Base-by-base conservation (phyloP, 208 protist species). In the Zelonia costaricensis region DNA sequence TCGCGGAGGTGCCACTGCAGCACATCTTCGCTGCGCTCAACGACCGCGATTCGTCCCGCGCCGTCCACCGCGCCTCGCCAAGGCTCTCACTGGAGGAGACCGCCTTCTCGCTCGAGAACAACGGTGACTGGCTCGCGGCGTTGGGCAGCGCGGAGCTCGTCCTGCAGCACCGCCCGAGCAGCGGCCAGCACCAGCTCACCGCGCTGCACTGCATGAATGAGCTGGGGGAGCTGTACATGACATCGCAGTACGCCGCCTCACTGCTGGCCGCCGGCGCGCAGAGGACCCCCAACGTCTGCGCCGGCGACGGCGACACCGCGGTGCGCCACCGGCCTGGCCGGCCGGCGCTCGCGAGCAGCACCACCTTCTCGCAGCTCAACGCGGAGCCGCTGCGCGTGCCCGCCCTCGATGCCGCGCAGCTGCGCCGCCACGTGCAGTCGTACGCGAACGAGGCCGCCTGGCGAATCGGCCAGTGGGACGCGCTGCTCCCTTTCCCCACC, bases 391-490 rank as follows among this genome's bases (percentile, higher is more conserved):
- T 30, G 9, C 40, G 25, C 33, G 39, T 36, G 28, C 13, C 40
- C 7, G 16, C 22, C 22, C 25, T 23, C 18, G 16, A 42, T 16
- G 3, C 31, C 8, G 39, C 42, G 33, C 53, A 68, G 45, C 47
- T 73, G 44, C 48, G 59, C 42, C 18, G 72, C 61, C 30, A 73
- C 63, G 55, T 95, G 36, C 84, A 80, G 45, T 77, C 79, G 33
- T 93, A 92, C 68, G 87, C 90, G 15, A 92, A 92, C 57, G 90
- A 96, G 40, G 90, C 90, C 0, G 82, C 90, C 13, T 96, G 90
- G 87, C 80, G 87, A 4, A 69, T 96, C 4, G 78, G 84, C 8
- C 83, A 96, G 64, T 96, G 90, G 87, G 76, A 91, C 18, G 68
- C 22, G 35, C 63, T 96, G 0, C 18, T 82, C 18, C n/a, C 68